Evolutionary conservation across 768 basidiomycete species (phyloP).

Genomic region (Pisolithus tinctorius): DNA sequence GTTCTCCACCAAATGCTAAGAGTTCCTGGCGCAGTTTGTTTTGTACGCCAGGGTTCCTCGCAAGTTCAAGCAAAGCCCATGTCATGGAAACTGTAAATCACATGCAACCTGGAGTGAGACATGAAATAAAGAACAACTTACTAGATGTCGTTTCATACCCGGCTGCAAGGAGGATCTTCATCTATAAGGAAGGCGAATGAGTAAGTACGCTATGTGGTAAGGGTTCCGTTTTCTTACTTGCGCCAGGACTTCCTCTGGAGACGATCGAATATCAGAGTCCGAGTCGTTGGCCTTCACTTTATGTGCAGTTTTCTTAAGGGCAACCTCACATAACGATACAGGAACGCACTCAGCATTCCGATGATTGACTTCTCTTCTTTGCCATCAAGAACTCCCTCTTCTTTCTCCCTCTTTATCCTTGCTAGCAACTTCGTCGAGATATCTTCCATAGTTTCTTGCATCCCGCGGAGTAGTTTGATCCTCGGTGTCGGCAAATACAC

Average conservation of each 20-base stretch:
- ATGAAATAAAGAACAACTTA: constrained; percentile 1
- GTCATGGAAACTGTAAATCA: background rate
- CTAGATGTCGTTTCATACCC: constrained; percentile 49
- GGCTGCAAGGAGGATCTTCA: constrained; percentile 8
- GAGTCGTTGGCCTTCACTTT: background rate
- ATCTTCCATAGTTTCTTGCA: too few relatives aligned
- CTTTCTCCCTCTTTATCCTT: too few relatives aligned
- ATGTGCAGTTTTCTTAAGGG: too few relatives aligned
- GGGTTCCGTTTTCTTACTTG: background rate
- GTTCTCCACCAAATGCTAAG: constrained; percentile 37
- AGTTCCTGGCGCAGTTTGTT: constrained; percentile 45
- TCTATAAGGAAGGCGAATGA: background rate
- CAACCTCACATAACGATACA: too few relatives aligned
- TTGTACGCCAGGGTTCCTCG: constrained; percentile 38
- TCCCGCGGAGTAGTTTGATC: too few relatives aligned
- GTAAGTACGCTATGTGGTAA: background rate
- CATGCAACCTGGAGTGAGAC: background rate
- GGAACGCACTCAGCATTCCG: too few relatives aligned
- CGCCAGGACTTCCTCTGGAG: background rate
- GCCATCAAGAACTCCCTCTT: too few relatives aligned
- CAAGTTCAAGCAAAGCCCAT: constrained; percentile 56
- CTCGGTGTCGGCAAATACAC: too few relatives aligned
- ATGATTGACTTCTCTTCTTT: too few relatives aligned
- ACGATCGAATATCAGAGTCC: background rate
- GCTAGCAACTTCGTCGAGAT: too few relatives aligned